Evolutionary conservation across 768 basidiomycete species (phyloP).

Genomic region (Tylopilus felleus): DNA sequence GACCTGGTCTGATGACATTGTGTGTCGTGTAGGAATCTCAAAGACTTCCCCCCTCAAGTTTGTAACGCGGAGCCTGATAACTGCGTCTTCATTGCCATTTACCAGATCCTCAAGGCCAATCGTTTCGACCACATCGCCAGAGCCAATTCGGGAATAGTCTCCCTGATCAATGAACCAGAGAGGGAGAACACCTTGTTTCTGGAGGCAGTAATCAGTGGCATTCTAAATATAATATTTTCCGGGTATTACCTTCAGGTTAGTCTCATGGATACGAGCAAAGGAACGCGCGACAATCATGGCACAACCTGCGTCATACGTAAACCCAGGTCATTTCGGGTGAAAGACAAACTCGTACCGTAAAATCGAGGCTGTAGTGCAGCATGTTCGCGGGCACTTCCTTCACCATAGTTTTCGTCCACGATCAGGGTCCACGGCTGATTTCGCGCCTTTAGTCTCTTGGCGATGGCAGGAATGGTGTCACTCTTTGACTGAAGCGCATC

Average conservation of each 20-base stretch:
- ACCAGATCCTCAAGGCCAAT: slow-evolving; percentile 73
- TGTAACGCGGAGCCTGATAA: slow-evolving; percentile 59
- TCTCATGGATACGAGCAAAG: slow-evolving; percentile 98
- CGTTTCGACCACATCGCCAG: slow-evolving; percentile 82
- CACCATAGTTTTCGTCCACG: slow-evolving; percentile 97
- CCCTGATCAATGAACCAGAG: slow-evolving; percentile 88
- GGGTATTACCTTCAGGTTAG: slow-evolving; percentile 78
- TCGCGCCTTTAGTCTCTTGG: slow-evolving; percentile 82
- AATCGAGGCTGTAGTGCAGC: slow-evolving; percentile 96
- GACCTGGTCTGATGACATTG: slow-evolving; percentile 86
- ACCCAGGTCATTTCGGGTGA: neutral
- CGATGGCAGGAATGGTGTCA: slow-evolving; percentile 88
- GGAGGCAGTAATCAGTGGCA: slow-evolving; percentile 8
- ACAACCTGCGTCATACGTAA: slow-evolving; percentile 51
- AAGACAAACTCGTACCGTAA: slow-evolving; percentile 52
- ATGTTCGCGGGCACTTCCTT: slow-evolving; percentile 97
- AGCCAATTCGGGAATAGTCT: slow-evolving; percentile 81
- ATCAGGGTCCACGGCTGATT: slow-evolving; percentile 89
- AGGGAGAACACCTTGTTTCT: slow-evolving; percentile 98
- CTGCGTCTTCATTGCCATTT: slow-evolving; percentile 38
- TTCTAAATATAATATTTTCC: neutral
- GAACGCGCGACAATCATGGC: slow-evolving; percentile 86
- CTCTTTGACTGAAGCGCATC: slow-evolving; percentile 39
- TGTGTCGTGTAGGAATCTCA: slow-evolving; percentile 75
- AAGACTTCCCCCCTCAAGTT: slow-evolving; percentile 60